These are phyloP conservation scores for Trichodelitschia bisporula DNA, from an alignment of 495 filamentous ascomycete species.

Conservation along the genomic window DNA sequence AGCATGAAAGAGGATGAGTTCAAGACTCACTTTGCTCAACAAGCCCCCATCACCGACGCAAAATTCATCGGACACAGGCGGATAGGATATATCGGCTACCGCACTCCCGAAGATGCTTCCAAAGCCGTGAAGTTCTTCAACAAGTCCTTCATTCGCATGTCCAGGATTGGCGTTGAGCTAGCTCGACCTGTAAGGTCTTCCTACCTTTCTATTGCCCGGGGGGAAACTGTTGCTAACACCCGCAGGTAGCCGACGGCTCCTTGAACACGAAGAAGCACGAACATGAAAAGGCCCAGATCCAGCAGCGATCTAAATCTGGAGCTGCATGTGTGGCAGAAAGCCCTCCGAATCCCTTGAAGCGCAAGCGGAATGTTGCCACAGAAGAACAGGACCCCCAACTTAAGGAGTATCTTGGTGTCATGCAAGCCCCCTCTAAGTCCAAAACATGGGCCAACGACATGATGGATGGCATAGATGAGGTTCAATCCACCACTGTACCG, in stretches of 20 bases:
- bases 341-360: slow-evolving; percentile 21
- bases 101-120: slow-evolving; percentile 49
- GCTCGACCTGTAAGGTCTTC: slow-evolving; percentile 74
- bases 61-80: slow-evolving; percentile 69
- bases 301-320: slow-evolving; percentile 1
- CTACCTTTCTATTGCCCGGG: too few species aligned
- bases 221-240: too few species aligned
- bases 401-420: slow-evolving; percentile 64
- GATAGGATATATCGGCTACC: slow-evolving; percentile 93
- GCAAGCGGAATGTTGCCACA: too few species aligned
- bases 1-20: slow-evolving; percentile 52
- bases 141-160: slow-evolving; percentile 84
- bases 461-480: background rate
- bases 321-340: too few species aligned
- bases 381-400: slow-evolving; percentile 59
- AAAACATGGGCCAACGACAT: slow-evolving; percentile 34
- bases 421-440: slow-evolving; percentile 42
- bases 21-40: slow-evolving; percentile 61
- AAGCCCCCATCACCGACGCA: slow-evolving; percentile 52
- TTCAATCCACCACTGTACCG: background rate
- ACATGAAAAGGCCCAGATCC: slow-evolving; percentile 11
- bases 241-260: too few species aligned
- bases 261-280: slow-evolving; percentile 21
- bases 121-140: slow-evolving; percentile 86
- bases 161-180: slow-evolving; percentile 78